Percentiles rank a stretch among this genome's conserved stretches.
phyloP scores from a whole-genome alignment of 768 basidiomycete genomes.

The Mycena haematopus region DNA sequence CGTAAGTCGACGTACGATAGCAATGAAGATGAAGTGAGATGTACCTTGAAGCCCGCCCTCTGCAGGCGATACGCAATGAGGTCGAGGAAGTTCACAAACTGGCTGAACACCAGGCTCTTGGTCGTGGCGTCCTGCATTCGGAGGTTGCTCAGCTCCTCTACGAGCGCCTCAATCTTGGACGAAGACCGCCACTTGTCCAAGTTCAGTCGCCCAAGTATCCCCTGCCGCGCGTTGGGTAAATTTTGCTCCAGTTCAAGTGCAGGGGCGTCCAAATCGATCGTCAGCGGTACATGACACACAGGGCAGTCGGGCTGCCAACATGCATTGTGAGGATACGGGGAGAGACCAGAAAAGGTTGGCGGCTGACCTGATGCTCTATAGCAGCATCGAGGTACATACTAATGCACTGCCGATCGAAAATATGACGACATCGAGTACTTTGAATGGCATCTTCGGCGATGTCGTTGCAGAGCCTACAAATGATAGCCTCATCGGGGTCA shows the following conservation, averaged over 20 bases:
- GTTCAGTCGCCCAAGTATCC: conserved; percentile 91
- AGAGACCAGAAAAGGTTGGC: neutral
- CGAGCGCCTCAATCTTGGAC: conserved; percentile 95
- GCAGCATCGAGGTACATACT: conserved; percentile 86
- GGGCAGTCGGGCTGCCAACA: conserved; percentile 82
- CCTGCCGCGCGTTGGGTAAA: conserved; percentile 67
- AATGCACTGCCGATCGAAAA: conserved; percentile 97
- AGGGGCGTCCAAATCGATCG: conserved; percentile 95
- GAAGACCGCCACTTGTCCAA: conserved; percentile 92
- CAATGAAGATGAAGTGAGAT: conserved; percentile 28
- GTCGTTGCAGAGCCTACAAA: conserved; percentile 97
- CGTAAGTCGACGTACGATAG: neutral
- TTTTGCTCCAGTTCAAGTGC: conserved; percentile 83
- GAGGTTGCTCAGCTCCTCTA: conserved; percentile 91
- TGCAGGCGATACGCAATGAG: conserved; percentile 93
- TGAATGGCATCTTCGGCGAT: conserved; percentile 97
- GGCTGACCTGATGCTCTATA: conserved; percentile 65
- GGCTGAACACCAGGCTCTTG: conserved; percentile 96
- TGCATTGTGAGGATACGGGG: conserved; percentile 1
- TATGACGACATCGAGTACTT: conserved; percentile 83
- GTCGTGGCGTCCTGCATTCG: conserved; percentile 86
- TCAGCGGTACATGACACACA: conserved; percentile 89
- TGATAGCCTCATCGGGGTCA: conserved; percentile 73
- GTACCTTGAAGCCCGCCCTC: conserved; percentile 86
- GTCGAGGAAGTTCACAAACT: conserved; percentile 93